Base-by-base conservation (phyloP, 2,329 filamentous ascomycete genomes). In the Venturiaceae sp. region DNA sequence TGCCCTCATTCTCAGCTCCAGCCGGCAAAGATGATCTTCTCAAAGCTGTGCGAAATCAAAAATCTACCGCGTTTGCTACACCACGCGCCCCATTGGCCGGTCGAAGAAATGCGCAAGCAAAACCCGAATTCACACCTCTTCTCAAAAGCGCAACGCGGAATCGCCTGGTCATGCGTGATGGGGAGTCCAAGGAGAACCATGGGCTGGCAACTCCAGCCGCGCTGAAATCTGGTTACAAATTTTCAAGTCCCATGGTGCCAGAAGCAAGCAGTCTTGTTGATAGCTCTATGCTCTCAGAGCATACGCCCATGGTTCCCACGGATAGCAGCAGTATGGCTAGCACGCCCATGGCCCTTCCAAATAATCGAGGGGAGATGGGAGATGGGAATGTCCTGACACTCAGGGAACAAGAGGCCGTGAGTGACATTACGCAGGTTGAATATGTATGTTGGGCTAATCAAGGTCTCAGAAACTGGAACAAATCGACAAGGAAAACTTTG, bases 401-500 rank as follows among this genome's bases (percentile, higher is more conserved):
- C 60, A 86, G 91, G 61, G 94, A 99, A 69, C 94, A 99, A 72
- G 94, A 97, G 73, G 91, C 90, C 65, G 88, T 94, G 67, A 61
- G 76, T 70, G 11, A 36, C 11, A 21, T 21, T 26, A 44, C 36
- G n/a, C 26, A 16, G 28, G 11, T 13, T 37, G 33, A 32, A 19
- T 36, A 32, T 23, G 14, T 16, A 19, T 30, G 26, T n/a, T 50
- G 4, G n/a, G 3, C 41, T 46, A 8, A 46, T 26, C 6, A 21
- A n/a, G 44, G 50, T 26, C 32, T 30, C 55, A 83, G 79, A 83
- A 84, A 64, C 92, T 99, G 65, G 90, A 96, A 74, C 89, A 89
- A 68, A 92, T 99, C 66, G 91, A 96, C 69, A 99, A 99, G 76
- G 94, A 97, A 69, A 99, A 99, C 69, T 99, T 97, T 69, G 90